Conservation (phyloP, 306 rosid genomes). For the Prunus padus region DNA sequence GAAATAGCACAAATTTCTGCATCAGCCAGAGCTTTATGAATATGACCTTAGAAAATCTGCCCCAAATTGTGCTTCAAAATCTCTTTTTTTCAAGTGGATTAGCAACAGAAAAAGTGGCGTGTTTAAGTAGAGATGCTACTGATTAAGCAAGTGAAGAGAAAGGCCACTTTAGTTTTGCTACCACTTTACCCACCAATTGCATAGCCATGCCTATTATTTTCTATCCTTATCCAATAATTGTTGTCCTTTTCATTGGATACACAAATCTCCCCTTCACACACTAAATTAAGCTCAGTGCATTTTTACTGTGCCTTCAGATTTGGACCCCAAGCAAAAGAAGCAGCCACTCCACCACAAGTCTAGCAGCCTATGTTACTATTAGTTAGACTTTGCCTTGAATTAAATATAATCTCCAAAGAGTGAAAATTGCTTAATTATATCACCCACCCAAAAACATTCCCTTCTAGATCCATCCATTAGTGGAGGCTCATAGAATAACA, state of each 20-base stretch:
- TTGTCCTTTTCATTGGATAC: conserved; percentile 35
- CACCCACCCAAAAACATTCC: conserved; percentile 29
- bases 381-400: background rate
- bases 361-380: too few relatives aligned
- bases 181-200: conserved; percentile 46
- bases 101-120: background rate
- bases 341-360: too few relatives aligned
- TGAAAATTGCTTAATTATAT: conserved; percentile 24
- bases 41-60: background rate
- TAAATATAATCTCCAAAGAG: background rate
- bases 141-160: conserved; percentile 8
- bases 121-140: background rate
- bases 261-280: conserved; percentile 31
- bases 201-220: conserved; percentile 25
- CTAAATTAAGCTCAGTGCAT: conserved; percentile 36
- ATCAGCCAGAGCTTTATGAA: background rate
- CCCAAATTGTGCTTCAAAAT: background rate
- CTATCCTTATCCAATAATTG: conserved; percentile 26
- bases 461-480: conserved; percentile 19
- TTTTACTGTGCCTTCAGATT: conserved; percentile 41
- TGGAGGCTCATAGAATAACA: conserved; percentile 27
- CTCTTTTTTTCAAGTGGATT: background rate
- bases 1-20: background rate
- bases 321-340: conserved; percentile 19
- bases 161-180: conserved; percentile 36